Base-by-base conservation (phyloP, 805 yeast species). In the Zygosaccharomyces gambellarensis region DNA sequence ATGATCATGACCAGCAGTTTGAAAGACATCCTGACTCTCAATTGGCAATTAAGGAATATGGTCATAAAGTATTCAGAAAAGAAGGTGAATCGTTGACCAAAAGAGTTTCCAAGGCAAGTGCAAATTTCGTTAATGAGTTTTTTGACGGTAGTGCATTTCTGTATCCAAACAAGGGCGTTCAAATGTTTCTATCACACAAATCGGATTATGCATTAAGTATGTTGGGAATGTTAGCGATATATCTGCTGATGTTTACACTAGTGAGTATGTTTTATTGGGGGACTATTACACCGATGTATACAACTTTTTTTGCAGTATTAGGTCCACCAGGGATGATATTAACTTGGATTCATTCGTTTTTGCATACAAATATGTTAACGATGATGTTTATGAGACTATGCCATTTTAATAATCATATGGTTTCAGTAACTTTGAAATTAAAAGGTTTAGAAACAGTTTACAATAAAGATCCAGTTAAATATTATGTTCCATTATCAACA, bases 371-470 rank as follows among this genome's bases (percentile, higher is more conserved):
- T 43, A 45, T 59, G 39, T 52, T 66, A 4, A 57, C 65, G 3
- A 60, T 66, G 67, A 50, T 64, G 62, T 62, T 61, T 42, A 55
- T 66, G 62, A 56, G 70, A 46, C 42, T 61, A 25, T 51, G 61
- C 7, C 67, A 63, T 48, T 48, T 56, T n/a, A 52, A 59, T 30
- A 57, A 55, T 28, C 31, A 47, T 5, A 25, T 62, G 17, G 58
- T 58, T 5, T 43, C 42, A 8, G 44, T 42, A n/a, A 51, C 58
- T 23, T 25, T 62, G 23, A 42, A 29, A n/a, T 38, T 45, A 30
- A 49, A 56, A 21, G 54, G 52, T 19, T 39, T 51, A 21, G 52
- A 48, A 9, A 46, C 45, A 14, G 47, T 46, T 29, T 48, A 49
- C 55, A 49, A 48, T 27, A 44, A 47, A 34, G 53, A 49, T 41